Evolutionary conservation across 768 basidiomycete genomes (phyloP).

Genomic region (Tulasnella sp.): DNA sequence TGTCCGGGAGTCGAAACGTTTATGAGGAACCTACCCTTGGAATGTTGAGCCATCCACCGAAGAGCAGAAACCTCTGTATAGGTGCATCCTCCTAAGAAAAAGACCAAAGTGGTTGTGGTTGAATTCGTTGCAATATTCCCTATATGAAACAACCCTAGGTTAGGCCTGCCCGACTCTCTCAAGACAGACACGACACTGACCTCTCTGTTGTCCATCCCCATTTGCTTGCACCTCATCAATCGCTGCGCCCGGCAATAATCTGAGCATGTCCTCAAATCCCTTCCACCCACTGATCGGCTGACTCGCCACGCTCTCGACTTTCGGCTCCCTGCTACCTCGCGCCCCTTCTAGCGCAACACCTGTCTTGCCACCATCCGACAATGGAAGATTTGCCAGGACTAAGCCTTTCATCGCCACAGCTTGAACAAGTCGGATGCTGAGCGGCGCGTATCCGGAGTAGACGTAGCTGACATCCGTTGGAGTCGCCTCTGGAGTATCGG

Average conservation of each 20-base stretch:
- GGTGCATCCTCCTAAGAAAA: conserved; percentile 96
- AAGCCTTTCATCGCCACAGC: conserved; percentile 87
- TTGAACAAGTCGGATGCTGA: conserved; percentile 85
- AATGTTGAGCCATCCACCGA: conserved; percentile 83
- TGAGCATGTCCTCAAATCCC: conserved; percentile 87
- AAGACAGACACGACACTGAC: too few relatives aligned
- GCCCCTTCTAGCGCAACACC: conserved; percentile 7
- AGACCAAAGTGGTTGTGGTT: conserved; percentile 78
- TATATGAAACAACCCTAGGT: too few relatives aligned
- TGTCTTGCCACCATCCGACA: conserved; percentile 16
- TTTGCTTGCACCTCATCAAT: conserved; percentile 55
- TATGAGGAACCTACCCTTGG: conserved; percentile 62
- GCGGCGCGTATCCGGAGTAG: conserved; percentile 94
- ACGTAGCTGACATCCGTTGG: conserved; percentile 95
- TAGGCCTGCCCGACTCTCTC: too few relatives aligned
- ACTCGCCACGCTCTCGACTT: conserved; percentile 55
- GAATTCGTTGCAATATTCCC: background rate
- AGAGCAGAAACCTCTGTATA: conserved; percentile 95
- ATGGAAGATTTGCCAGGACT: conserved; percentile 41
- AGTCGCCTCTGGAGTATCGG: conserved; percentile 58
- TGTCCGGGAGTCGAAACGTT: too few relatives aligned
- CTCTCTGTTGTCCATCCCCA: conserved; percentile 22
- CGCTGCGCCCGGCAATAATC: conserved; percentile 73
- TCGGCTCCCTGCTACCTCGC: background rate
- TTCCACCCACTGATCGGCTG: conserved; percentile 96